Evolutionary conservation across 2,329 filamentous ascomycete genomes (phyloP).

Genomic region (Fonsecaea pugnacius): DNA sequence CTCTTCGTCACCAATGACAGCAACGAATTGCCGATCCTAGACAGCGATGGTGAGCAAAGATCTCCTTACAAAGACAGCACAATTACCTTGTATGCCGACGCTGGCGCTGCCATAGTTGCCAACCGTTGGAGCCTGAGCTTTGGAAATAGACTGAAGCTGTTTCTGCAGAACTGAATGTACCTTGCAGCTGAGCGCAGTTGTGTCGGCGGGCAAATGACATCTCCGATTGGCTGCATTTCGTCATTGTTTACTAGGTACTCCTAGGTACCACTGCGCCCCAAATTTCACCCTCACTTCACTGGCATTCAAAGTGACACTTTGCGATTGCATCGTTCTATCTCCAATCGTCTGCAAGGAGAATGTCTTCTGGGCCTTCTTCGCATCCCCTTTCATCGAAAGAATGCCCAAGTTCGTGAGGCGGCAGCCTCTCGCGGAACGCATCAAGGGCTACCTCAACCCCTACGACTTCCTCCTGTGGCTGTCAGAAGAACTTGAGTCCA

Average conservation of each 20-base stretch:
- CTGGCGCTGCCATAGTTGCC: conserved; percentile 61
- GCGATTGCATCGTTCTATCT: neutral
- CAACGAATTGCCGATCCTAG: conserved; percentile 89
- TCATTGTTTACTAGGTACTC: conserved; percentile 24
- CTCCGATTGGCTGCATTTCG: conserved; percentile 23
- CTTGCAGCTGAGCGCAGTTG: neutral
- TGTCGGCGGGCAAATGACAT: conserved; percentile 2
- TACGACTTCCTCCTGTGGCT: conserved; percentile 89
- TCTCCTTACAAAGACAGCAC: neutral
- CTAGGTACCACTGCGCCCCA: neutral
- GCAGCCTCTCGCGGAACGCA: conserved; percentile 76
- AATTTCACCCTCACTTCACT: conserved; percentile 6
- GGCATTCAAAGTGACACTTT: neutral
- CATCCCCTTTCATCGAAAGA: conserved; percentile 41
- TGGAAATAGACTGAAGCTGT: conserved; percentile 16
- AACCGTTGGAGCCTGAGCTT: neutral
- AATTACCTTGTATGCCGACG: conserved; percentile 61
- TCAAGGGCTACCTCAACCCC: conserved; percentile 79
- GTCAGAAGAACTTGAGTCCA: conserved; percentile 88
- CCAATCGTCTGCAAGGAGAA: conserved; percentile 5
- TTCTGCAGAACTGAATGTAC: neutral
- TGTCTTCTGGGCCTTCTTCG: conserved; percentile 68
- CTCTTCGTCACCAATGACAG: conserved; percentile 96
- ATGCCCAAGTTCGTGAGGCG: conserved; percentile 84
- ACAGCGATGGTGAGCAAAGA: neutral